These are phyloP conservation scores for Solanum habrochaites DNA, from an alignment of 257 asterid species.

Conservation along the genomic window DNA sequence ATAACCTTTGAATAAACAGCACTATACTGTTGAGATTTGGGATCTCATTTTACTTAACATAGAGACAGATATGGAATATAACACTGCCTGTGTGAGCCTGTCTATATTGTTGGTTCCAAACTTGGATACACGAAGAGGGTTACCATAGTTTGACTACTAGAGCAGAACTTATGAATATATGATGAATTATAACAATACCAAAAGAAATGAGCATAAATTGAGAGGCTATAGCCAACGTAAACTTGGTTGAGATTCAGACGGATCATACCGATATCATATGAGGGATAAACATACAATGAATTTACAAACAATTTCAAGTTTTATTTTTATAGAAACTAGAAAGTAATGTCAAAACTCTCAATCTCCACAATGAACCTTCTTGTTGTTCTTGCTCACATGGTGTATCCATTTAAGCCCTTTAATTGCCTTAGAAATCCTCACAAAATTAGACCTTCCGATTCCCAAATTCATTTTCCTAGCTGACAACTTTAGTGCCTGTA, in stretches of 20 bases:
- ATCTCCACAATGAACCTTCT: constrained; percentile 80
- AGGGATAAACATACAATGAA: neutral
- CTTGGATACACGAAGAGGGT: neutral
- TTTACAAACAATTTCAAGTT: neutral
- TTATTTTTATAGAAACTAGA: neutral
- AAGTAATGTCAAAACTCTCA: neutral
- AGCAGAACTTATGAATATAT: neutral
- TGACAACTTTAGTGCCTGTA: constrained; percentile 65
- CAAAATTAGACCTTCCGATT: constrained; percentile 55
- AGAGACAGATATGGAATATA: neutral
- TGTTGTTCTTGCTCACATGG: constrained; percentile 37
- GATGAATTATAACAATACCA: neutral
- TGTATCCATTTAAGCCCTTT: constrained; percentile 85
- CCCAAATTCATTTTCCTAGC: constrained; percentile 74
- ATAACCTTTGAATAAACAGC: neutral
- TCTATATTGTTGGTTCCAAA: neutral
- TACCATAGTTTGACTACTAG: neutral
- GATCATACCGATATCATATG: neutral
- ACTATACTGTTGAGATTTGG: neutral
- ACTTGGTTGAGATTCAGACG: neutral
- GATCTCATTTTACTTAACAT: neutral
- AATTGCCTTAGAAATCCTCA: constrained; percentile 61
- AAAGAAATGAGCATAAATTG: neutral
- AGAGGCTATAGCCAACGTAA: neutral
- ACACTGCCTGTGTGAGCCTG: neutral